Evolutionary conservation across 1,284 basidiomycete genomes (phyloP).

Genomic region (Gymnopus androsaceus): DNA sequence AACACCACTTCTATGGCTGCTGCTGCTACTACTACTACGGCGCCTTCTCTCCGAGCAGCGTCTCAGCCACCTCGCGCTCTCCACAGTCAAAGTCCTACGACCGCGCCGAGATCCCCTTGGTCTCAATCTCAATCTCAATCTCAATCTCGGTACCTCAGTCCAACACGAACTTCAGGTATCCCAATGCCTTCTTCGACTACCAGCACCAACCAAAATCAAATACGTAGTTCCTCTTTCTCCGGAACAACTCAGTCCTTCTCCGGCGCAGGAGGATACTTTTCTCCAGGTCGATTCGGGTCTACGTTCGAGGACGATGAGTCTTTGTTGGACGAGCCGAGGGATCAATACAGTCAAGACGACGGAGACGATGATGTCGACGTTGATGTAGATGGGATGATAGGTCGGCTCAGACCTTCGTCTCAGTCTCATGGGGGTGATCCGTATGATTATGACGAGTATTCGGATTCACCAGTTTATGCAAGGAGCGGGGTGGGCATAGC

Average conservation of each 20-base stretch:
- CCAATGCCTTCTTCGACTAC: slow-evolving; percentile 45
- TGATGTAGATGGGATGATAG: slow-evolving; percentile 8
- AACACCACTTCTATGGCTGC: slow-evolving; percentile 41
- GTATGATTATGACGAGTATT: slow-evolving; percentile 11
- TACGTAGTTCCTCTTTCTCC: slow-evolving; percentile 69
- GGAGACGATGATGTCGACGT: slow-evolving; percentile 3
- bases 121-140: slow-evolving; percentile 44
- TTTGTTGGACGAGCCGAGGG: slow-evolving; percentile 40
- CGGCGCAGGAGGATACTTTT: slow-evolving; percentile 36
- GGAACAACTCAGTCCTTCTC: slow-evolving; percentile 11
- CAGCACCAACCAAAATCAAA: slow-evolving; percentile 40
- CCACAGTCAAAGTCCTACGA: slow-evolving; percentile 49
- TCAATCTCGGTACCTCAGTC: slow-evolving; percentile 29
- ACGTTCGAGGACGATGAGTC: slow-evolving; percentile 77
- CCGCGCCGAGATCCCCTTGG: slow-evolving; percentile 49
- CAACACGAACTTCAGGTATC: slow-evolving; percentile 18
- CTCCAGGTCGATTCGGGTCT: slow-evolving; percentile 50
- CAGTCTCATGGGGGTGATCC: too few species aligned
- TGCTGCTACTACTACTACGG: slow-evolving; percentile 30
- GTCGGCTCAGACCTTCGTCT: slow-evolving; percentile 1
- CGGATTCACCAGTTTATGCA: slow-evolving; percentile 9
- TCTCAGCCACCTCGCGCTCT: slow-evolving; percentile 62
- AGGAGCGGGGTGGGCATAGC: neutral
- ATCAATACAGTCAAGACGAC: neutral
- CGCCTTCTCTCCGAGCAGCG: too few species aligned